Conservation (phyloP, 1,139 yeast species). For the Pneumocystis carinii region DNA sequence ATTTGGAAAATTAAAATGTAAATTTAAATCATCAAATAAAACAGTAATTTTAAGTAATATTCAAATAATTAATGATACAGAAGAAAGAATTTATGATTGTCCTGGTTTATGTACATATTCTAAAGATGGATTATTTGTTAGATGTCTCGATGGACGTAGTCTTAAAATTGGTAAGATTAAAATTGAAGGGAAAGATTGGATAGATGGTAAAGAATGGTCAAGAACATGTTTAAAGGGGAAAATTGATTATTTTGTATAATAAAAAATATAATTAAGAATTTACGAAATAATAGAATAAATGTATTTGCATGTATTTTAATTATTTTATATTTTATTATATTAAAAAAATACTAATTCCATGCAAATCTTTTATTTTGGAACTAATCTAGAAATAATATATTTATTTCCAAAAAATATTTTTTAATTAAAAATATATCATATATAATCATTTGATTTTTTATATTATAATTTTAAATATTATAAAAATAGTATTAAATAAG, state of each 20-base stretch:
- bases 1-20: neutral
- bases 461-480: no score
- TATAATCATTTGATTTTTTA: no score
- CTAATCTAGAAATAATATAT: neutral
- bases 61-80: neutral
- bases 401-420: no score
- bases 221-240: neutral
- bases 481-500: no score
- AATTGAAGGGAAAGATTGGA: conserved; percentile 1
- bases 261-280: neutral
- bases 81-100: neutral
- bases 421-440: no score
- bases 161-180: conserved; percentile 1
- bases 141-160: neutral
- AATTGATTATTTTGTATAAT: neutral
- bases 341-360: neutral
- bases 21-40: neutral
- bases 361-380: neutral
- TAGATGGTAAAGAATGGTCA: neutral
- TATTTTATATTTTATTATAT: neutral
- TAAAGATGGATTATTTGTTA: neutral
- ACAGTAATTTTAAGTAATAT: neutral
- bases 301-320: neutral
- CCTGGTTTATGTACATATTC: neutral
- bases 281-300: neutral